Conservation (phyloP, 176 grass and related monocot species). For the Luzula sylvatica region DNA sequence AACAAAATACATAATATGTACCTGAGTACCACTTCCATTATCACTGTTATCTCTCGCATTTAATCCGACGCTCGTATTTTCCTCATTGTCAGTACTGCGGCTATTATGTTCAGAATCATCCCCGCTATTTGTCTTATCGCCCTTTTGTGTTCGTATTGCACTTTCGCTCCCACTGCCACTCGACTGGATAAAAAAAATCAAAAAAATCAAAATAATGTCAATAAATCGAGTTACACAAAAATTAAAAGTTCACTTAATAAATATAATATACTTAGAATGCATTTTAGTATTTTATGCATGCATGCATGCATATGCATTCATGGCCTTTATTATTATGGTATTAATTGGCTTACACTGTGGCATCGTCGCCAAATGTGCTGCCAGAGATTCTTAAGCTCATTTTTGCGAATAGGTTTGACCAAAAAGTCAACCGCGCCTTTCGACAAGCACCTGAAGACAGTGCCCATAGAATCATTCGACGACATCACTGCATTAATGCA, state of each 20-base stretch:
- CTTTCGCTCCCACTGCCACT: conserved; percentile 90
- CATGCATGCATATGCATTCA: too few relatives aligned
- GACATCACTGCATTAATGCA: conserved; percentile 92
- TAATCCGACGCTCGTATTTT: conserved; percentile 38
- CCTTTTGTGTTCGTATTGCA: conserved; percentile 69
- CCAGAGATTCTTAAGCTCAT: conserved; percentile 96
- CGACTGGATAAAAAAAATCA: conserved; percentile 38
- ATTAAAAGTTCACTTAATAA: too few relatives aligned
- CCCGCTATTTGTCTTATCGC: conserved; percentile 32
- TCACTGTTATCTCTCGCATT: conserved; percentile 72
- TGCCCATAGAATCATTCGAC: conserved; percentile 86
- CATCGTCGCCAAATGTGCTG: conserved; percentile 90
- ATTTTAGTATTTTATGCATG: too few relatives aligned
- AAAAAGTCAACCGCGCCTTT: conserved; percentile 98
- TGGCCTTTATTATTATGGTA: too few relatives aligned
- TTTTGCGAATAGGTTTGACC: conserved; percentile 88
- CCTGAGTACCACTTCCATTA: conserved; percentile 81
- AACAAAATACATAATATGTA: conserved; percentile 21
- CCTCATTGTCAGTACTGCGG: conserved; percentile 39
- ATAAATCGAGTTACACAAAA: not conserved
- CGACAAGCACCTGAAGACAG: conserved; percentile 70
- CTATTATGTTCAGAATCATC: conserved; percentile 43
- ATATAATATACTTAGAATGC: too few relatives aligned
- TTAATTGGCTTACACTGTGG: conserved; percentile 65
- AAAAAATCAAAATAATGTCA: not conserved